Evolutionary conservation across 495 filamentous ascomycete species (phyloP).

Genomic region (Pseudevernia furfuracea): DNA sequence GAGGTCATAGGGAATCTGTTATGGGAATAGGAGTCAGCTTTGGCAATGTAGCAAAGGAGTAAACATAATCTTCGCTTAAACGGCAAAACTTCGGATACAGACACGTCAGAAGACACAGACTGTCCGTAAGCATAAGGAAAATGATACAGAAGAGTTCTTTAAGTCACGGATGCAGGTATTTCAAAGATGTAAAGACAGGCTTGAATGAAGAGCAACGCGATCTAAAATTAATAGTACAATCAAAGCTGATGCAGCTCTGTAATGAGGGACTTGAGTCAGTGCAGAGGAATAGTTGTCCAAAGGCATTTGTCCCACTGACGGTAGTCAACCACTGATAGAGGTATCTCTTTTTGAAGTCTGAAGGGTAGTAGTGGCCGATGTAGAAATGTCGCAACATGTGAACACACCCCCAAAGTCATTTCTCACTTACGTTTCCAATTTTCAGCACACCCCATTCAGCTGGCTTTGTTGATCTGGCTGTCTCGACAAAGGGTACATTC

Average conservation of each 20-base stretch:
- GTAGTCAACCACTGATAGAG: background rate
- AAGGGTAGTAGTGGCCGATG: background rate
- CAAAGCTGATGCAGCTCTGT: background rate
- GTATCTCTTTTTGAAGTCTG: background rate
- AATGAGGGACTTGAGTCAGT: background rate
- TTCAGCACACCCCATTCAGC: slow-evolving; percentile 39
- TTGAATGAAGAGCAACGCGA: background rate
- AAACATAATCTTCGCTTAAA: background rate
- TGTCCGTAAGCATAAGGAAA: background rate
- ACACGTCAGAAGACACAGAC: background rate
- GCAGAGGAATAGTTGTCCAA: background rate
- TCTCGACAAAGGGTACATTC: slow-evolving; percentile 24
- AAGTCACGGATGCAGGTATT: background rate
- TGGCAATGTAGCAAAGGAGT: background rate
- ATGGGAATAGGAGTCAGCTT: background rate
- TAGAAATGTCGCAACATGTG: background rate
- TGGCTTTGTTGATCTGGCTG: slow-evolving; percentile 19
- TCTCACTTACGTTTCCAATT: slow-evolving; percentile 40
- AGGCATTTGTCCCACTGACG: background rate
- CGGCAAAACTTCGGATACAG: background rate
- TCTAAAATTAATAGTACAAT: slow-evolving; percentile 5
- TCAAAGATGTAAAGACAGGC: background rate
- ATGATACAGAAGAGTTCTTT: too few relatives aligned
- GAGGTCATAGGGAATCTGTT: slow-evolving; percentile 61
- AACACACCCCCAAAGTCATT: background rate